Conservation (phyloP, 2,329 filamentous ascomycete species). For the Sphaerulina vaccinii region DNA sequence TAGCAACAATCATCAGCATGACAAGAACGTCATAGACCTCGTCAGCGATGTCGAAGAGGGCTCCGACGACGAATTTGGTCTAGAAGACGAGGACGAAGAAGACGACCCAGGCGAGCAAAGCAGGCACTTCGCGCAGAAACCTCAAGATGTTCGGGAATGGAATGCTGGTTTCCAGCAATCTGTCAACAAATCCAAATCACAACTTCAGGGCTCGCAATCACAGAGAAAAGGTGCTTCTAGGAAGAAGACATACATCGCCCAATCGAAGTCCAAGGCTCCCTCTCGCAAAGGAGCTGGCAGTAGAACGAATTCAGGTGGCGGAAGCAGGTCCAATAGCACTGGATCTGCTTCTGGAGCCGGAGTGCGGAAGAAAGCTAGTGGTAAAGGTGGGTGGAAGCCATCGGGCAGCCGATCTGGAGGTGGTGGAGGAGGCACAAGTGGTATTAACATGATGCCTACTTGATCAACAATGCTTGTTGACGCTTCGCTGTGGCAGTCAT, state of each 20-base stretch:
- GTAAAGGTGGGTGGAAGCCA: neutral
- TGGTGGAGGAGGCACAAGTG: neutral
- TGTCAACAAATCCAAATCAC: slow-evolving; percentile 6
- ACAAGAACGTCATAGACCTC: slow-evolving; percentile 49
- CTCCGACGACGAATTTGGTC: slow-evolving; percentile 16
- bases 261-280: neutral
- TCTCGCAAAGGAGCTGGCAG: neutral
- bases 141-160: slow-evolving; percentile 14
- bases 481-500: too few species aligned
- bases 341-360: slow-evolving; percentile 12
- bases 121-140: slow-evolving; percentile 1
- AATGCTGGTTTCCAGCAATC: slow-evolving; percentile 5
- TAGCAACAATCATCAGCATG: slow-evolving; percentile 48
- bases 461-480: neutral
- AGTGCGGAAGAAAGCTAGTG: slow-evolving; percentile 2
- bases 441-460: neutral
- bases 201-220: slow-evolving; percentile 1
- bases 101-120: slow-evolving; percentile 35
- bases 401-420: neutral
- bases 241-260: slow-evolving; percentile 7
- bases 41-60: slow-evolving; percentile 13
- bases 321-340: slow-evolving; percentile 3
- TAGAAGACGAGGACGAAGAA: slow-evolving; percentile 1
- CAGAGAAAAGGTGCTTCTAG: neutral
- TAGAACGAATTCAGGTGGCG: slow-evolving; percentile 3